Conservation (phyloP, 2,329 filamentous ascomycete species). For the Neofusicoccum ribis region DNA sequence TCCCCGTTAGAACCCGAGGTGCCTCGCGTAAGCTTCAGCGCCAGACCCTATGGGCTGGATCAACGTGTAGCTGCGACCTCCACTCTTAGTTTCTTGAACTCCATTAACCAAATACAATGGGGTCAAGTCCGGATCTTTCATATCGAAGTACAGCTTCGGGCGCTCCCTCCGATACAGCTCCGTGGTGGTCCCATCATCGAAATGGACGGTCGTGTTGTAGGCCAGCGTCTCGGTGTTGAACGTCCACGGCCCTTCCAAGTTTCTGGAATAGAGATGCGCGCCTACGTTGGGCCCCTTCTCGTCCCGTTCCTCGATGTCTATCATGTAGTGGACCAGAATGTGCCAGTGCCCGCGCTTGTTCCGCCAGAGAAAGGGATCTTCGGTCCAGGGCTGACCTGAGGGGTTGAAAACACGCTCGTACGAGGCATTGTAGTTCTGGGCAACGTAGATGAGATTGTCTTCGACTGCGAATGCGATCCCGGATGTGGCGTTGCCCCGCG, state of each 20-base stretch:
- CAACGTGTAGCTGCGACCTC: conserved; percentile 38
- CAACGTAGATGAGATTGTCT: conserved; percentile 39
- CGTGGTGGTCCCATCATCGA: conserved; percentile 43
- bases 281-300: conserved; percentile 36
- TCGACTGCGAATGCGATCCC: conserved; percentile 38
- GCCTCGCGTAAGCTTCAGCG: neutral
- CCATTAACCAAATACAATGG: conserved; percentile 51
- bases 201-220: conserved; percentile 33
- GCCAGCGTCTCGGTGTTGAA: conserved; percentile 32
- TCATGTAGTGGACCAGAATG: conserved; percentile 37
- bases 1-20: neutral
- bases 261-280: conserved; percentile 34
- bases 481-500: conserved; percentile 26
- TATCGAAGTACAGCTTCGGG: conserved; percentile 51
- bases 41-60: conserved; percentile 43
- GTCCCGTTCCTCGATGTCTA: conserved; percentile 30
- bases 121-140: conserved; percentile 46
- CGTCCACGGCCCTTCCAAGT: conserved; percentile 32
- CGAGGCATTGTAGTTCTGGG: conserved; percentile 28
- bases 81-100: conserved; percentile 44
- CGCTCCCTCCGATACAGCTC: conserved; percentile 49
- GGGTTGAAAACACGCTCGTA: conserved; percentile 28
- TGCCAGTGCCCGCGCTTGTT: conserved; percentile 40
- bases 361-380: conserved; percentile 40
- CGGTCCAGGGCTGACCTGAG: conserved; percentile 23